phyloP scores from a whole-genome alignment of 2,329 filamentous ascomycete genomes.

The Dactylellina sp. region DNA sequence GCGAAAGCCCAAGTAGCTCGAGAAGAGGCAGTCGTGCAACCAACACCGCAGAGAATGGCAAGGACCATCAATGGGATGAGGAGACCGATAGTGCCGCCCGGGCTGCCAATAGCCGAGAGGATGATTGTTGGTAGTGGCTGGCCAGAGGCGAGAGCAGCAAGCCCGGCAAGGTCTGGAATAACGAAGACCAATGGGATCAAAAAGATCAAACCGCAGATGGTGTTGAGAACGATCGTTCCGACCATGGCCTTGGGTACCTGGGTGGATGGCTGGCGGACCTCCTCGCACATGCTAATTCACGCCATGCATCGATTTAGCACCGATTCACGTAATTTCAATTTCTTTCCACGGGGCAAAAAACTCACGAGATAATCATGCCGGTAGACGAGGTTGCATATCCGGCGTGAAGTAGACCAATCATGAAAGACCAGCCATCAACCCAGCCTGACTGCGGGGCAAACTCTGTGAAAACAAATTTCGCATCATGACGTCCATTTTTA shows the following conservation, averaged over 20 bases:
- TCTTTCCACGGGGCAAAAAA: conserved; percentile 57
- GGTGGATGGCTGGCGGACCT: conserved; percentile 73
- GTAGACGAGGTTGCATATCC: conserved; percentile 80
- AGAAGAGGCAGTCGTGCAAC: conserved; percentile 76
- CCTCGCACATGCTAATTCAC: conserved; percentile 75
- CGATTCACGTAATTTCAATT: conserved; percentile 23
- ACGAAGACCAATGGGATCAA: conserved; percentile 77
- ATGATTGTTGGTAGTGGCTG: conserved; percentile 76
- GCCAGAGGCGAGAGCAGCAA: conserved; percentile 69
- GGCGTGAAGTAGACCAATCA: conserved; percentile 77
- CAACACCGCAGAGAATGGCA: conserved; percentile 75
- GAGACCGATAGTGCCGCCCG: conserved; percentile 73
- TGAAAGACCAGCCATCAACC: conserved; percentile 78
- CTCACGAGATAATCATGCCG: conserved; percentile 82
- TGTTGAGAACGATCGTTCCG: conserved; percentile 75
- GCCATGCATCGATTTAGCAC: not conserved
- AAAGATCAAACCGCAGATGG: conserved; percentile 74
- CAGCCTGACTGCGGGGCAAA: conserved; percentile 78
- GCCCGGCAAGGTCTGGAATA: conserved; percentile 71
- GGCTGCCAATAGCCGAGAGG: conserved; percentile 71
- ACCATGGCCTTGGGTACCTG: conserved; percentile 81
- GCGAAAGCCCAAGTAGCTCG: conserved; percentile 77
- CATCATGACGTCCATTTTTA: conserved; percentile 74
- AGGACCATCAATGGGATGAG: conserved; percentile 75
- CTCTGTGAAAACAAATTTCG: conserved; percentile 74